Percentiles rank a stretch among this genome's conserved stretches.
Conservation (phyloP, 768 basidiomycete species). For the Paxillus rubicundulus region DNA sequence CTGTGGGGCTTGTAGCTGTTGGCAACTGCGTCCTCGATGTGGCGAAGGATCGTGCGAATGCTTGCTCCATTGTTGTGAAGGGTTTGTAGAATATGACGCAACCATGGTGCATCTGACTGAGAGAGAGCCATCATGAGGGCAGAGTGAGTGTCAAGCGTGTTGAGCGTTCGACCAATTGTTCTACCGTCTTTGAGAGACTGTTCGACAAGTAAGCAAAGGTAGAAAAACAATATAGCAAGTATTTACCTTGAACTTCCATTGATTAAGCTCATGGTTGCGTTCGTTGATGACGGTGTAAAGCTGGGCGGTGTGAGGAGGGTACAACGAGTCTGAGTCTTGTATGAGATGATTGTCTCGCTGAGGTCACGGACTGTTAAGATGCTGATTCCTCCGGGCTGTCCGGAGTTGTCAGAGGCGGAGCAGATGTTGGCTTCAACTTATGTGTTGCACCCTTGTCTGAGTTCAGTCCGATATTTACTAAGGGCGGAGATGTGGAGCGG, state of each 20-base stretch:
- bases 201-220: neutral
- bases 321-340: neutral
- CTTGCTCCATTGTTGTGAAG: constrained; percentile 6
- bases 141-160: neutral
- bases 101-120: neutral
- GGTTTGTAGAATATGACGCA: neutral
- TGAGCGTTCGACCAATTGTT: neutral
- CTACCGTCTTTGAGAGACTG: neutral
- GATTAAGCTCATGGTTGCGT: neutral
- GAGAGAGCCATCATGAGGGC: neutral
- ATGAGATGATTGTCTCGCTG: neutral
- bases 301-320: neutral
- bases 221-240: neutral
- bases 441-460: too few species aligned
- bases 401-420: too few species aligned
- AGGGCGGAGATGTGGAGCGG: too few species aligned
- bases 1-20: neutral
- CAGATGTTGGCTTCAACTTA: too few species aligned
- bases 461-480: too few species aligned
- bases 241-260: neutral
- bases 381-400: too few species aligned
- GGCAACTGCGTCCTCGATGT: constrained; percentile 7
- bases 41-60: neutral
- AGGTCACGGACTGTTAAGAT: neutral
- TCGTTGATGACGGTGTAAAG: neutral